Conservation (phyloP, 306 rosid genomes). For the Hippophae gyantsensis region DNA sequence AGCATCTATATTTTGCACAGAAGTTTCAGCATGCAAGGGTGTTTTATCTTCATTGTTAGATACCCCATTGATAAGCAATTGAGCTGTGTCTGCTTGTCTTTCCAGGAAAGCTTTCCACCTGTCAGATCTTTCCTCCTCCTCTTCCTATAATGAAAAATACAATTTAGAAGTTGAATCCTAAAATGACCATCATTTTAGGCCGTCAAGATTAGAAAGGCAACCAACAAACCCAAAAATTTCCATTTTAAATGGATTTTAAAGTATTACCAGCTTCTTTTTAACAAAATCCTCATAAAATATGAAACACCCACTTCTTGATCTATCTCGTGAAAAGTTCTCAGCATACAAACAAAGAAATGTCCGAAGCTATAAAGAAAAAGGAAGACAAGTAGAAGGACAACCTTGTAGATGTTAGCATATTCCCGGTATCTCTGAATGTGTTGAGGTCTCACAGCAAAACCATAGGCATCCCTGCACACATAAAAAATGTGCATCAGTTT, state of each 20-base stretch:
- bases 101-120: constrained; percentile 73
- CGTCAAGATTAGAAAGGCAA: background rate
- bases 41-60: constrained; percentile 34
- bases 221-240: background rate
- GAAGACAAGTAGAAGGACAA: constrained; percentile 23
- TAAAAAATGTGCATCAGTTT: constrained; percentile 25
- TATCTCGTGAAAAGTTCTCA: constrained; percentile 5
- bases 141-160: constrained; percentile 54
- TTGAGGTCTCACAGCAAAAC: constrained; percentile 98
- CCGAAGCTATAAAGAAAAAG: background rate
- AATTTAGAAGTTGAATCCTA: background rate
- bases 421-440: constrained; percentile 91
- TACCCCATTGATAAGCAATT: constrained; percentile 27
- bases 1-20: constrained; percentile 32
- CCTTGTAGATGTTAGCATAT: constrained; percentile 95
- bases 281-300: background rate
- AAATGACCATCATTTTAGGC: background rate
- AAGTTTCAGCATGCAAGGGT: constrained; percentile 23
- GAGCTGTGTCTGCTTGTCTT: constrained; percentile 51
- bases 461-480: constrained; percentile 91
- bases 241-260: no score
- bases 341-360: constrained; percentile 7
- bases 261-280: no score
- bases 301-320: background rate
- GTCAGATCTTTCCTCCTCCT: constrained; percentile 98